Base-by-base conservation (phyloP, 768 basidiomycete genomes). In the Serendipita sp. region DNA sequence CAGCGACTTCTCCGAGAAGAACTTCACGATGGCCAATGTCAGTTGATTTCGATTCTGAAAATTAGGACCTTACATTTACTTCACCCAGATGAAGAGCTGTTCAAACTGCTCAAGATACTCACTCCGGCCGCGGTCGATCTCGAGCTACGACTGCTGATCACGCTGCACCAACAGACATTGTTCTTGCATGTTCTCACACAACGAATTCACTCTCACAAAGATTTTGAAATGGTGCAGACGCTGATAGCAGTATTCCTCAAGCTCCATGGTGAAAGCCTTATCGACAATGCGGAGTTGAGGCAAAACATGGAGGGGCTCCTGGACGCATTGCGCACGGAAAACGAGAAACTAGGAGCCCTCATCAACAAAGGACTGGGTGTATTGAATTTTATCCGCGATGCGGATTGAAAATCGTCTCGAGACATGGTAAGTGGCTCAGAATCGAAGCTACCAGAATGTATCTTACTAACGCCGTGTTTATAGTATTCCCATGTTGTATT, bases 191-290 rank as follows among this genome's bases (percentile, higher is more conserved):
- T 91, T 0, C 76, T 98, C 26, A 80, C 77, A 11, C 80, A 74
- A 62, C 84, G 95, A 2, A 77, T 98, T 28, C 74, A 72, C 34
- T 88, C 88, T 4, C 89, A 84, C 66, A 81, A 82, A 53, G 96
- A 99, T 74, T 98, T 96, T 69, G 96, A 99, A 72, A 93, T 91
- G 13, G 88, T 95, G 2, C 92, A 98, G 72, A 81, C 93, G 0
- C 78, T 94, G 69, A 79, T 92, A 68, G 84, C 78, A 66, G 86
- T 95, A 1, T 91, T 96, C 71, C 74, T 98, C 43, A 82, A 82
- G 17, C 78, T 88, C 60, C 94, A 98, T 70, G 86, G 85, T 2
- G 93, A 98, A 62, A 75, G 84, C 0, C 74, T 98, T 31, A 77
- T 91, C 33, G 78, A 76, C 22, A 89, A 89, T 69, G 71, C 72